These are phyloP conservation scores for Jamesozyma piceae DNA, from an alignment of 805 yeast genomes.

Conservation along the genomic window DNA sequence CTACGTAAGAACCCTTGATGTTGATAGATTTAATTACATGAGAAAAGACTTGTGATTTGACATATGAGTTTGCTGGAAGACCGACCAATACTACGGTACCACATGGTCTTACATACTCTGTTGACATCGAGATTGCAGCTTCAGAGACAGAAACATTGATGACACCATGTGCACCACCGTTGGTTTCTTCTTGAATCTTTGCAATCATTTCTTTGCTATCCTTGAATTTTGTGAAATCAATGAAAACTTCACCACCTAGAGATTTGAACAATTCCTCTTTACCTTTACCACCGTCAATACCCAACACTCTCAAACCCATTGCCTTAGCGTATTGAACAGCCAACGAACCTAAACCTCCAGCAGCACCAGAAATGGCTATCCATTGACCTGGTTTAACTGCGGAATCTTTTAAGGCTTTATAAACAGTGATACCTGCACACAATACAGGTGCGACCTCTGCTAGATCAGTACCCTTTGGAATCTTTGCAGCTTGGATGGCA, in stretches of 20 bases:
- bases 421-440: slow-evolving; percentile 57
- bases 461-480: slow-evolving; percentile 63
- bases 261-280: slow-evolving; percentile 38
- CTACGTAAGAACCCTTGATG: slow-evolving; percentile 76
- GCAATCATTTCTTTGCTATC: slow-evolving; percentile 36
- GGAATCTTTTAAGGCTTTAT: slow-evolving; percentile 50
- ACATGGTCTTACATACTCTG: slow-evolving; percentile 48
- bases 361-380: slow-evolving; percentile 54
- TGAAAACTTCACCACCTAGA: slow-evolving; percentile 46
- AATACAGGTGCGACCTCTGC: slow-evolving; percentile 58
- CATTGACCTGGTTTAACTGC: slow-evolving; percentile 43
- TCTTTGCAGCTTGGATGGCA: slow-evolving; percentile 75
- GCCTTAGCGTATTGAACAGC: slow-evolving; percentile 53
- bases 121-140: slow-evolving; percentile 49
- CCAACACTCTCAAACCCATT: slow-evolving; percentile 48
- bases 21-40: slow-evolving; percentile 63
- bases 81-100: slow-evolving; percentile 69
- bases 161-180: slow-evolving; percentile 67
- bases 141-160: slow-evolving; percentile 64
- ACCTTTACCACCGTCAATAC: slow-evolving; percentile 48
- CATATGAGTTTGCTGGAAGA: slow-evolving; percentile 68
- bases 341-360: slow-evolving; percentile 52
- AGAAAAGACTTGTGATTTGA: slow-evolving; percentile 54
- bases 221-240: slow-evolving; percentile 45
- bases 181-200: slow-evolving; percentile 44